A percentile compares a stretch with the other conserved stretches of the same genome.
Conservation (phyloP, 768 basidiomycete genomes). For the Hebeloma cylindrosporum region DNA sequence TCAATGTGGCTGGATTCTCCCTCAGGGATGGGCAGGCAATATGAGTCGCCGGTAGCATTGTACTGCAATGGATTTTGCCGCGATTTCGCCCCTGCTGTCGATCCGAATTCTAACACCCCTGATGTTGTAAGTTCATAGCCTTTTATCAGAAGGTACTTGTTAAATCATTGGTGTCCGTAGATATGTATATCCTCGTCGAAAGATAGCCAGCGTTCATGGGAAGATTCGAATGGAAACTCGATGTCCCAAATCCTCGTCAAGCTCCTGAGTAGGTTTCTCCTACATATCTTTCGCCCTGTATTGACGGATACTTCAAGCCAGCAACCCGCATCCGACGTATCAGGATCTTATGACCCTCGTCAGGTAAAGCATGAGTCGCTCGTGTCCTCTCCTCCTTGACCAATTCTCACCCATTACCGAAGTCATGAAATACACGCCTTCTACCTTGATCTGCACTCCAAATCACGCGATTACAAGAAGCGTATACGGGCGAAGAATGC, state of each 20-base stretch:
- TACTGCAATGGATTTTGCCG: constrained; percentile 32
- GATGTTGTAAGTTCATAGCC: constrained; percentile 32
- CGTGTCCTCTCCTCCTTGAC: neutral
- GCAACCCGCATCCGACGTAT: constrained; percentile 32
- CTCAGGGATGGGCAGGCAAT: constrained; percentile 20
- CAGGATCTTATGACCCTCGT: constrained; percentile 29
- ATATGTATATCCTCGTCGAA: constrained; percentile 38
- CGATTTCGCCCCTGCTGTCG: no score
- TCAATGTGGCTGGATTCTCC: constrained; percentile 13
- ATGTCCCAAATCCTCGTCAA: constrained; percentile 35
- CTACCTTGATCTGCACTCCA: constrained; percentile 29
- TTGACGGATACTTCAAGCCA: constrained; percentile 8
- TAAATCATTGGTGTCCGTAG: constrained; percentile 16
- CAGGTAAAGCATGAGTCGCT: constrained; percentile 30
- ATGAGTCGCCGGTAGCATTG: constrained; percentile 31
- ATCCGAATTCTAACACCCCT: no score
- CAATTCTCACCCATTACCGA: neutral
- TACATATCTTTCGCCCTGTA: neutral
- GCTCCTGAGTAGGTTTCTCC: constrained; percentile 9
- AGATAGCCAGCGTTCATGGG: constrained; percentile 40
- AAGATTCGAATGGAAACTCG: constrained; percentile 33
- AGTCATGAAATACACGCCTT: constrained; percentile 35
- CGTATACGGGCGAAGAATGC: constrained; percentile 18
- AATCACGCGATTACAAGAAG: constrained; percentile 27
- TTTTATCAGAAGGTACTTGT: no score